Percentiles rank a stretch among this genome's conserved stretches.
Evolutionary conservation across 2,329 filamentous ascomycete species (phyloP).

Genomic region (Monosporascus sp.): DNA sequence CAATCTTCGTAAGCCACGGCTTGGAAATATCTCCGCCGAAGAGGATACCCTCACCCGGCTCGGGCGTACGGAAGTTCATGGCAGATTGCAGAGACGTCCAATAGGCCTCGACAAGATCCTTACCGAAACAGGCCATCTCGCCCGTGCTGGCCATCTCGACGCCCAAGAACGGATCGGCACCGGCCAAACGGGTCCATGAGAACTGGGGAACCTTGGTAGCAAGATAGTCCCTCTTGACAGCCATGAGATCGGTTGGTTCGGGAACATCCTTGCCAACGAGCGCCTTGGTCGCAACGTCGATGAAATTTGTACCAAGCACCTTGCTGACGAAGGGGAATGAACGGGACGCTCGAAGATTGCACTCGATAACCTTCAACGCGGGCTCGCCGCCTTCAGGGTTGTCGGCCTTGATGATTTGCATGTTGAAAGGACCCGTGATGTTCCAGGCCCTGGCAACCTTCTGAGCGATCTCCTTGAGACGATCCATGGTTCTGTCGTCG

Average conservation of each 20-base stretch:
- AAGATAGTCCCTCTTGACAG: slow-evolving; percentile 80
- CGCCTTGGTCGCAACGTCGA: slow-evolving; percentile 89
- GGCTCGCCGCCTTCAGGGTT: slow-evolving; percentile 69
- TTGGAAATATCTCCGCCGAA: slow-evolving; percentile 80
- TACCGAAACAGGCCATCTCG: slow-evolving; percentile 98
- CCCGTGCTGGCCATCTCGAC: slow-evolving; percentile 97
- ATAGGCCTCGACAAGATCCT: slow-evolving; percentile 92
- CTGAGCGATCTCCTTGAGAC: slow-evolving; percentile 90
- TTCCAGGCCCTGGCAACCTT: slow-evolving; percentile 97
- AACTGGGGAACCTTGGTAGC: slow-evolving; percentile 99
- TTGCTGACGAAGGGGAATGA: slow-evolving; percentile 99
- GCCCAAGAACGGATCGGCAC: slow-evolving; percentile 93
- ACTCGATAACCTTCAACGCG: slow-evolving; percentile 92
- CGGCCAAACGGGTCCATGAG: slow-evolving; percentile 95
- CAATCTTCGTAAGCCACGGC: slow-evolving; percentile 69
- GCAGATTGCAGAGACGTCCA: slow-evolving; percentile 94
- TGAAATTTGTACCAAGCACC: slow-evolving; percentile 94
- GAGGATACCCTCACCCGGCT: slow-evolving; percentile 90
- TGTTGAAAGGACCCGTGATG: slow-evolving; percentile 98
- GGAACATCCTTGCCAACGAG: slow-evolving; percentile 83
- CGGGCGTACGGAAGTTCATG: slow-evolving; percentile 98
- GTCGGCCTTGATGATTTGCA: slow-evolving; percentile 97
- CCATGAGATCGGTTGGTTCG: slow-evolving; percentile 82
- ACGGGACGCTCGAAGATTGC: slow-evolving; percentile 92
- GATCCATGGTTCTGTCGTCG: slow-evolving; percentile 70